phyloP scores from a whole-genome alignment of 331 rosid species.

The Acacia concinna region DNA sequence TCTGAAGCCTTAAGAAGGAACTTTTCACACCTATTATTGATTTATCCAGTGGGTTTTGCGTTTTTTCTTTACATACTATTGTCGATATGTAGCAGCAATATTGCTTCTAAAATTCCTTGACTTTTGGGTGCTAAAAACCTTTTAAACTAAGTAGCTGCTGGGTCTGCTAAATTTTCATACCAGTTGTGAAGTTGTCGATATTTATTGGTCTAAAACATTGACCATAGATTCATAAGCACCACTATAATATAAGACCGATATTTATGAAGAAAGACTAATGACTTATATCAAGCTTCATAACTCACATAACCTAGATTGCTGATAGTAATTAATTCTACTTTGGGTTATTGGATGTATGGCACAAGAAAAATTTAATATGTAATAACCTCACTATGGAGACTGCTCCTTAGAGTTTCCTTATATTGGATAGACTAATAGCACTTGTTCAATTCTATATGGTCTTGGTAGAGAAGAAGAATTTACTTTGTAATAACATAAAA shows the following conservation, averaged over 20 bases:
- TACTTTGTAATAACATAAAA: constrained; percentile 3
- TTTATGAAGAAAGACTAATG: constrained; percentile 17
- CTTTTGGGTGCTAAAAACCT: not conserved
- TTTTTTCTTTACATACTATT: not conserved
- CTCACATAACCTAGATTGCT: not conserved
- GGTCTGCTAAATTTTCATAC: constrained; percentile 16
- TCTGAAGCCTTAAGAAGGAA: constrained; percentile 19
- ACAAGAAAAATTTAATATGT: constrained; percentile 19
- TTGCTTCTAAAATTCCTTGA: not conserved
- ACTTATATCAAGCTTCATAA: not conserved
- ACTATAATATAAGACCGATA: not conserved
- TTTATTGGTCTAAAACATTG: not conserved
- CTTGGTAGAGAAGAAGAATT: constrained; percentile 24
- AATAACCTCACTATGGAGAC: not conserved
- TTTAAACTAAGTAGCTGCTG: not conserved
- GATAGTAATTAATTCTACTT: not conserved
- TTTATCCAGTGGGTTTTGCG: not conserved
- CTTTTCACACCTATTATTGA: not conserved
- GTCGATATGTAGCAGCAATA: not conserved
- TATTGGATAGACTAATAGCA: not conserved
- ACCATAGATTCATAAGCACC: not conserved
- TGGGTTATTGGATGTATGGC: not conserved
- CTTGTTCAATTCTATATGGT: not conserved
- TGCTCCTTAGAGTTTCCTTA: not conserved
- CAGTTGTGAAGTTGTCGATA: not conserved